A percentile compares a stretch with the other conserved stretches of the same genome.
phyloP scores from a whole-genome alignment of 805 yeast species.

The Pichia nanzhaoensis region DNA sequence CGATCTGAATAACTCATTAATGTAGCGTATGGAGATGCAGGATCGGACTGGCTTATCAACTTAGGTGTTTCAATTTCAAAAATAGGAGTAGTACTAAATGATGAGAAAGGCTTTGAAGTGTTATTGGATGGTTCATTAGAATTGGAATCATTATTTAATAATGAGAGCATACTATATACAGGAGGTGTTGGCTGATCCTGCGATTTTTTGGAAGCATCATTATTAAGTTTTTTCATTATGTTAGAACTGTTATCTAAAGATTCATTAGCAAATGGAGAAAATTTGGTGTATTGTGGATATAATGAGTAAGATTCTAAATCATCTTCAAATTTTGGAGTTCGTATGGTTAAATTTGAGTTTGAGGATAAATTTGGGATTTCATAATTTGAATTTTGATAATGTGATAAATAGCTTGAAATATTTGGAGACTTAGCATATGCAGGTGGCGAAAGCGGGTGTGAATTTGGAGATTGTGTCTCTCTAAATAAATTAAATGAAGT shows the following conservation, averaged over 20 bases:
- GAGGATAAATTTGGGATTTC: neutral
- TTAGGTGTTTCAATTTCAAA: slow-evolving; percentile 7
- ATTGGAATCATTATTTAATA: neutral
- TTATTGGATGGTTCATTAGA: neutral
- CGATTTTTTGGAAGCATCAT: neutral
- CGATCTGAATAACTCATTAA: neutral
- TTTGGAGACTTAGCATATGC: slow-evolving; percentile 8
- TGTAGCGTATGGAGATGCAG: slow-evolving; percentile 5
- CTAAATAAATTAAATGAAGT: slow-evolving; percentile 8
- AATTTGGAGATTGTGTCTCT: neutral
- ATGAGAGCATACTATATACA: neutral
- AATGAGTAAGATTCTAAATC: slow-evolving; percentile 3
- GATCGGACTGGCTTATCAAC: neutral
- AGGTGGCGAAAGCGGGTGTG: neutral
- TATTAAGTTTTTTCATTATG: neutral
- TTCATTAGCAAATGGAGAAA: slow-evolving; percentile 3
- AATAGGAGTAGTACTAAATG: neutral
- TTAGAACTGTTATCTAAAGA: neutral
- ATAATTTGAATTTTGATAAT: neutral
- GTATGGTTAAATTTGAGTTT: neutral
- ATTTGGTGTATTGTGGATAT: neutral
- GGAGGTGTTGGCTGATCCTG: neutral
- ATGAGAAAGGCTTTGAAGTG: neutral
- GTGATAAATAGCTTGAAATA: neutral
- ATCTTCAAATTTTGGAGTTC: slow-evolving; percentile 5